A percentile compares a stretch with the other conserved stretches of the same genome.
Conservation (phyloP, 257 asterid genomes). For the Marsdenia floribunda region DNA sequence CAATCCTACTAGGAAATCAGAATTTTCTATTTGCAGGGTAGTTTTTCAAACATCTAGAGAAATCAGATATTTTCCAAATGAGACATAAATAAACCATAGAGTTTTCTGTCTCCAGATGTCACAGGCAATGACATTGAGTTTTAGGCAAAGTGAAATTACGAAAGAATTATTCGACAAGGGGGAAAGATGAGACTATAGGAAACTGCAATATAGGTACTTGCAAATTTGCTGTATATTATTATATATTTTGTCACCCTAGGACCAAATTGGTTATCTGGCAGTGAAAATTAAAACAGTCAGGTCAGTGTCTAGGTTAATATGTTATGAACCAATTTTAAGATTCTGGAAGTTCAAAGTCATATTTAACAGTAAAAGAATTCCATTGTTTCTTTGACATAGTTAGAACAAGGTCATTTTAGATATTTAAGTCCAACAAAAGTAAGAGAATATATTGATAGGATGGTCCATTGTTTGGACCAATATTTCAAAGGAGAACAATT, state of each 20-base stretch:
- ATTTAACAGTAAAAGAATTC: neutral
- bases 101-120: neutral
- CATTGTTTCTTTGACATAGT: neutral
- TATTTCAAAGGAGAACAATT: neutral
- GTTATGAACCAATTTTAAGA: neutral
- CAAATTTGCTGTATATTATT: neutral
- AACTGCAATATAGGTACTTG: neutral
- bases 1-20: neutral
- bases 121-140: neutral
- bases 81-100: neutral
- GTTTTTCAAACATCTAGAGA: neutral
- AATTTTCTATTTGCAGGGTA: neutral
- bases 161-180: neutral
- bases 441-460: neutral
- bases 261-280: too few relatives aligned
- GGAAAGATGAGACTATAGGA: neutral
- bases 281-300: neutral
- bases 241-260: neutral
- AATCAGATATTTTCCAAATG: neutral
- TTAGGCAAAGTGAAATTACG: neutral
- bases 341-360: neutral
- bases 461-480: neutral
- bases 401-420: neutral
- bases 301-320: neutral
- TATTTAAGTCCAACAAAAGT: neutral